phyloP scores from a whole-genome alignment of 1,284 basidiomycete species.

The Paramarasmius palmivorus region DNA sequence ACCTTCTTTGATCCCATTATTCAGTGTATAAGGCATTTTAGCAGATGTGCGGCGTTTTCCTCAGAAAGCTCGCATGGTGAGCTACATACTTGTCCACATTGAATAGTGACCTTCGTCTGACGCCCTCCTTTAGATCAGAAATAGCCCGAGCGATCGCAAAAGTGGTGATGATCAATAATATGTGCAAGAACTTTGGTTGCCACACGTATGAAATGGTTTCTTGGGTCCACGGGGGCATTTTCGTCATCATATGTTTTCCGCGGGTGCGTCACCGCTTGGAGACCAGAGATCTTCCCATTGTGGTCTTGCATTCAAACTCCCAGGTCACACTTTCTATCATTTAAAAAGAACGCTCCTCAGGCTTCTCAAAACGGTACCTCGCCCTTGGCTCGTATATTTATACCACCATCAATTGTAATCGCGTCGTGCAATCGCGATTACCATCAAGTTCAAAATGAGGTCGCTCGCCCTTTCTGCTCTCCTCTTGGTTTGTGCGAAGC shows the following conservation, averaged over 20 bases:
- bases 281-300: background rate
- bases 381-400: background rate
- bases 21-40: no score
- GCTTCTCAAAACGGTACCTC: background rate
- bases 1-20: no score
- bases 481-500: conserved; percentile 16
- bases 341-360: background rate
- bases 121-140: no score
- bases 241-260: background rate
- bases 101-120: no score
- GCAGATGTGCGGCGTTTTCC: no score
- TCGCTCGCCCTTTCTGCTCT: conserved; percentile 13
- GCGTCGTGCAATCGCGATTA: background rate
- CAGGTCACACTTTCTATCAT: background rate
- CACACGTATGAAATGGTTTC: background rate
- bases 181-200: background rate
- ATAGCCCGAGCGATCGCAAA: no score
- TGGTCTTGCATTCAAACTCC: background rate
- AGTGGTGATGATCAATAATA: no score
- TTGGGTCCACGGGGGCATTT: background rate
- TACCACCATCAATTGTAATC: background rate
- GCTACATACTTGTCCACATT: no score
- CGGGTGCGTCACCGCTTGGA: conserved; percentile 2
- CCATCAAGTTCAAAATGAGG: background rate
- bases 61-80: no score